Conservation (phyloP, 2,329 filamentous ascomycete genomes). For the Pseudohalonectria lignicola region DNA sequence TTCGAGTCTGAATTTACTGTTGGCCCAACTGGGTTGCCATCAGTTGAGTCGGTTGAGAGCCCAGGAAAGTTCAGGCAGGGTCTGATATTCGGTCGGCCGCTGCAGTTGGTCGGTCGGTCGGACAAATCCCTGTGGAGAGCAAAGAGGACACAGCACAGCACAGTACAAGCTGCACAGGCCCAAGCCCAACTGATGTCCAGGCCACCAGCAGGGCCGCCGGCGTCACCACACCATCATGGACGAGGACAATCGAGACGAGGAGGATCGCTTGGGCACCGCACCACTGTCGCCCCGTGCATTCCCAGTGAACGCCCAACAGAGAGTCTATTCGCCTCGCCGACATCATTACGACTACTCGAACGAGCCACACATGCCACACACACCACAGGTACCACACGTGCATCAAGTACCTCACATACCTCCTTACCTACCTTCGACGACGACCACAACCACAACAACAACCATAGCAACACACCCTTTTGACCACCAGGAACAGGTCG, state of each 20-base stretch:
- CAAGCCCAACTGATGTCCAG: slow-evolving; percentile 21
- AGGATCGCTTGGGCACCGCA: slow-evolving; percentile 23
- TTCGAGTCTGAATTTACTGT: too few relatives aligned
- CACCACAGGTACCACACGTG: too few relatives aligned
- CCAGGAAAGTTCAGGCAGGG: too few relatives aligned
- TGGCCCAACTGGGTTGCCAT: too few relatives aligned
- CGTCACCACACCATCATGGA: slow-evolving; percentile 29
- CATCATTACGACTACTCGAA: slow-evolving; percentile 12
- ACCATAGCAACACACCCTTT: slow-evolving; percentile 4
- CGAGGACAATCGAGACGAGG: slow-evolving; percentile 31
- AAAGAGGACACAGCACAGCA: neutral
- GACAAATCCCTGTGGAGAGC: too few relatives aligned
- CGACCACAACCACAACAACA: slow-evolving; percentile 11
- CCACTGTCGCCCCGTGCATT: slow-evolving; percentile 11
- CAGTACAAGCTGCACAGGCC: slow-evolving; percentile 2
- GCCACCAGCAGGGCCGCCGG: slow-evolving; percentile 16
- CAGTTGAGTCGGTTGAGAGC: too few relatives aligned
- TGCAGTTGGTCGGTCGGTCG: slow-evolving; percentile 24
- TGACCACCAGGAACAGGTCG: slow-evolving; percentile 4
- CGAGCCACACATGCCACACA: neutral
- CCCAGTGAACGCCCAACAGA: neutral
- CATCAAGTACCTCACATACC: too few relatives aligned
- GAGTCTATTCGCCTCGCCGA: slow-evolving; percentile 7
- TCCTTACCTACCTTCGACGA: too few relatives aligned
- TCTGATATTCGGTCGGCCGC: too few relatives aligned